Percentiles rank a stretch among this genome's conserved stretches.
These are phyloP conservation scores for Talaromyces marneffei DNA, from an alignment of 2,329 filamentous ascomycete species.

Conservation along the genomic window DNA sequence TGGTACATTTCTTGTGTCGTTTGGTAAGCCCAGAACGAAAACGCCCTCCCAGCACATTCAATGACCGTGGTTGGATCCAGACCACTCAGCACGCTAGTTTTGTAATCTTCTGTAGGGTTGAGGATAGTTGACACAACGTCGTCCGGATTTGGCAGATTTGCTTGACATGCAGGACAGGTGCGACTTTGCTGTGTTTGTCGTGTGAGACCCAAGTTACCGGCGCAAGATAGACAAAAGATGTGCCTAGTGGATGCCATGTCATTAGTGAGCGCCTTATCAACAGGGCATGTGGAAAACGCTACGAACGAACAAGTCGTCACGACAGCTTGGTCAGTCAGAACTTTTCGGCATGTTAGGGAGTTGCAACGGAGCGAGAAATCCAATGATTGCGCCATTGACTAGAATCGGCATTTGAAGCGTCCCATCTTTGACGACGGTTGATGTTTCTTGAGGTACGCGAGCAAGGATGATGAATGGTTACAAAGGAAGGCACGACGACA, in stretches of 20 bases:
- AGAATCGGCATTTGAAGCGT: neutral
- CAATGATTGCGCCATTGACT: constrained; percentile 47
- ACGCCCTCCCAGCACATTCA: constrained; percentile 44
- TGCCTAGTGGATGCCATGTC: constrained; percentile 52
- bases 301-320: constrained; percentile 82
- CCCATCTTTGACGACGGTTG: neutral
- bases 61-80: constrained; percentile 75
- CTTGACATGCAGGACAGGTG: constrained; percentile 70
- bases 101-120: constrained; percentile 81
- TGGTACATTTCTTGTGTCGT: constrained; percentile 70
- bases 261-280: neutral
- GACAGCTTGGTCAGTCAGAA: constrained; percentile 65
- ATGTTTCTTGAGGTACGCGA: neutral
- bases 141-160: constrained; percentile 62
- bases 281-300: constrained; percentile 3
- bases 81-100: constrained; percentile 77
- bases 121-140: constrained; percentile 68
- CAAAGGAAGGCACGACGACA: neutral
- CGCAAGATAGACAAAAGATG: constrained; percentile 76
- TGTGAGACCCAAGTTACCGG: constrained; percentile 58
- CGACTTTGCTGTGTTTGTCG: constrained; percentile 48
- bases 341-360: constrained; percentile 65
- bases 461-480: neutral
- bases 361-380: constrained; percentile 75
- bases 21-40: constrained; percentile 48